Base-by-base conservation (phyloP, 495 filamentous ascomycete species). In the Neurospora sp. region DNA sequence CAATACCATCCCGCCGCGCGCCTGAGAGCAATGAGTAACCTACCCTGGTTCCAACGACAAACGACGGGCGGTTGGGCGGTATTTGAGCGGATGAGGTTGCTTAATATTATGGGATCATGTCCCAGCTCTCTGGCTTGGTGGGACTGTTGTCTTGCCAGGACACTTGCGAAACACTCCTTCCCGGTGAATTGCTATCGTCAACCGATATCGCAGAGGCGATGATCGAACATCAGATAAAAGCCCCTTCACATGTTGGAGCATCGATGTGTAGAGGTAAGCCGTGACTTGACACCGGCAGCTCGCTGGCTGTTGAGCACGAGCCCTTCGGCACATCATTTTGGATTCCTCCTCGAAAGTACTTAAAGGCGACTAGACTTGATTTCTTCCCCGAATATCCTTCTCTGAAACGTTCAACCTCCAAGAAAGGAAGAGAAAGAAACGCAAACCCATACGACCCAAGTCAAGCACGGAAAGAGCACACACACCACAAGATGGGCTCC, bases 401-500 rank as follows among this genome's bases (percentile, higher is more conserved):
- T 17, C 15, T 31, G 24, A 8, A 24, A 31, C 5, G 5, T 13
- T 31, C 11, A 17, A 9, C 24, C 3, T 62, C 6, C 21, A 59
- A 59, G 24, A 24, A 9, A 59, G 24, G 11, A 9, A 54, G 11
- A 1, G 24, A 31, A 59, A 19, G 31, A 17, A 19, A 15, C 1
- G 5, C 1, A 34, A 17, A 34, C 54, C 21, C 6, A 62, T 62
- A 62, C 13, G 5, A 34, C 2, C 54, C 13, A 62, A 31, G 13
- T 19, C 21, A 31, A 31, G 13, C 21, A 34, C 13, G 54, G 54
- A 4, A 8, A 66, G 31, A 45, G 2, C 15, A 19, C 6, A 66
- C 7, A 34, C 5, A 70, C n/a, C 34, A 38, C 10, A 62, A 42
- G 1, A 76, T 76, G 74, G 70, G 74, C 13, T 74, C 72, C 40